Evolutionary conservation across 495 filamentous ascomycete genomes (phyloP), one percentile per base, ranked within the genome.

Genomic region (Copromyces sp.): DNA sequence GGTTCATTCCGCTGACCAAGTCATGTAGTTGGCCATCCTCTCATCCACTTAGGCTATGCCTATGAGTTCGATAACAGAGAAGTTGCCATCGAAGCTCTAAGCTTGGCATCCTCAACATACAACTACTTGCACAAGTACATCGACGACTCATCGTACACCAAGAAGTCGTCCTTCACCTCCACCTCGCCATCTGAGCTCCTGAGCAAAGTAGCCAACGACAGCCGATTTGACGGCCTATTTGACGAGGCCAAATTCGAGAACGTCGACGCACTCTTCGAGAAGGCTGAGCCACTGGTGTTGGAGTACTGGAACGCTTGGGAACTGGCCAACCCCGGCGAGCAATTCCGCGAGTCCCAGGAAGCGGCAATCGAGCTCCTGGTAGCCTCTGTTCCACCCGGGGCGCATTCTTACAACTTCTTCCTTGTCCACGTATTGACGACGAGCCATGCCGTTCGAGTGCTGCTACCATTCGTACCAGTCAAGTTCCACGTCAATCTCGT

Each of bases 251-350:
- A 89, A 12, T 81, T 84, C 69, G 80, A 87, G 45, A 94, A 95
- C 77, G 86, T 95, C 45, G 83, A 87, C 4, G 80, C 81, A 7
- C 82, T 97, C 8, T 91, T 97, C 77, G 76, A 84, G n/a, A 82
- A 89, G 65, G 87, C 89, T 70, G 92, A 65, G 29, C 7, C 53
- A 65, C 84, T 87, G 0, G 81, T 95, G 4, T 80, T 97, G 42
- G 89, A 94, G 69, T 92, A 97, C 83, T 98, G 93, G 93, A 95
- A 96, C 74, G 89, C 92, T 16, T 95, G 93, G 92, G 84, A 85
- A 24, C 84, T 94, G 53, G 73, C 72, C 17, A 83, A 92, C 69
- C 89, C 91, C 0, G 81, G 83, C 40, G 85, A 88, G 69, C 90
- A 92, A 75, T 96, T 98, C 80, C 85, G 89, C 70, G 87, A 93